Evolutionary conservation across 2,329 filamentous ascomycete genomes (phyloP).

Genomic region (Penicillium sp.): DNA sequence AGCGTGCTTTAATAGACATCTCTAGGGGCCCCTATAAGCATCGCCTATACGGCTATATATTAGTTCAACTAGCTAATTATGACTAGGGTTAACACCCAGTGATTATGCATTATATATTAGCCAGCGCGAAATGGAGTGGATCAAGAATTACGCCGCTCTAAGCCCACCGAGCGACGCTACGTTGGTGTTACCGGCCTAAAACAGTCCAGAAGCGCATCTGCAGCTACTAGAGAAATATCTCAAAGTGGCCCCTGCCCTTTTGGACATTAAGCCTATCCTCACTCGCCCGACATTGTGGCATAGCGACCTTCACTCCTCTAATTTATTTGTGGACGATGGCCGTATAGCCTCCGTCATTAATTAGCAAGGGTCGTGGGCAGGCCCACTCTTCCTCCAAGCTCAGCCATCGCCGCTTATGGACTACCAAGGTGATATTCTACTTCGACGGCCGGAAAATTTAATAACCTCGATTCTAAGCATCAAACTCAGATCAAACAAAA

Average conservation of each 20-base stretch:
- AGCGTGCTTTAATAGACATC: conserved; percentile 37
- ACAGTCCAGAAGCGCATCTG: neutral
- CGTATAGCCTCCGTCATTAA: conserved; percentile 46
- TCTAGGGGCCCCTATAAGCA: conserved; percentile 47
- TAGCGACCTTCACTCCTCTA: conserved; percentile 41
- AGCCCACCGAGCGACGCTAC: neutral
- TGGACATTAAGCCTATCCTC: neutral
- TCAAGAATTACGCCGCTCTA: neutral
- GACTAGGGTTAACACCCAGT: conserved; percentile 35
- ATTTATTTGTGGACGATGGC: conserved; percentile 42
- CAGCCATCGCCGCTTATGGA: conserved; percentile 26
- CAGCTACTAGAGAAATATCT: neutral
- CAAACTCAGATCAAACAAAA: conserved; percentile 18
- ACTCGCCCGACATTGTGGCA: conserved; percentile 42
- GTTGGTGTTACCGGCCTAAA: neutral
- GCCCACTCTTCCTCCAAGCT: conserved; percentile 29
- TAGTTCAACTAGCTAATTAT: conserved; percentile 3
- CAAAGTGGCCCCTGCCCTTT: neutral
- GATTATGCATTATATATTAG: conserved; percentile 34
- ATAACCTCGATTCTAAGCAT: conserved; percentile 16
- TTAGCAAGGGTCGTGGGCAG: conserved; percentile 43
- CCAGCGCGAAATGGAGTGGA: neutral
- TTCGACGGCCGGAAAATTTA: conserved; percentile 28
- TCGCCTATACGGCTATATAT: conserved; percentile 1
- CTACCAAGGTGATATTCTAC: conserved; percentile 29